These are phyloP conservation scores for Graphium sp. DNA, from an alignment of 2,329 filamentous ascomycete species.

Conservation along the genomic window DNA sequence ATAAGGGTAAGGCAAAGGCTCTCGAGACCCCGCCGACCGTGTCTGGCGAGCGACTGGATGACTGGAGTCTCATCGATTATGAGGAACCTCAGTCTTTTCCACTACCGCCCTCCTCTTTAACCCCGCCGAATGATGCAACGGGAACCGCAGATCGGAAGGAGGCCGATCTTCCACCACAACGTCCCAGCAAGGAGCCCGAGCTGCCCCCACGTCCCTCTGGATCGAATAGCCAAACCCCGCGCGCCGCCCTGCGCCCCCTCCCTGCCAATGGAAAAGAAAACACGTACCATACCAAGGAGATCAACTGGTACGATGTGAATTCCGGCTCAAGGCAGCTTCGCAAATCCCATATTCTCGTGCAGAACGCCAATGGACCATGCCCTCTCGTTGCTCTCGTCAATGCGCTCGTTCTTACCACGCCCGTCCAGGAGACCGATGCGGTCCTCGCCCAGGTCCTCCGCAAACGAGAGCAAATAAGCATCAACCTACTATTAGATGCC, in stretches of 20 bases:
- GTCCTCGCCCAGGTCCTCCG: conserved; percentile 63
- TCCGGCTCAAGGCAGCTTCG: no score
- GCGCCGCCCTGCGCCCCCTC: conserved; percentile 16
- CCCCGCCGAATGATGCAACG: no score
- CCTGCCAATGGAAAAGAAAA: conserved; percentile 16
- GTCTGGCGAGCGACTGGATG: no score
- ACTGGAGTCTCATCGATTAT: no score
- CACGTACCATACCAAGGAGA: conserved; percentile 76
- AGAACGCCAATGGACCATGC: conserved; percentile 90
- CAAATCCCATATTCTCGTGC: conserved; percentile 73
- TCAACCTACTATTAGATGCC: conserved; percentile 72
- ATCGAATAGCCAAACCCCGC: conserved; percentile 7
- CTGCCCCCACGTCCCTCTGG: no score
- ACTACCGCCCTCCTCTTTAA: no score
- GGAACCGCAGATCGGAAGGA: no score
- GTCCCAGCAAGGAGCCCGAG: no score
- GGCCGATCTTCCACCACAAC: no score
- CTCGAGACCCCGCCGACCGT: no score
- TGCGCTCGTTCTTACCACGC: conserved; percentile 70
- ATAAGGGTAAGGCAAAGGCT: no score
- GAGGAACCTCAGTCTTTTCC: no score
- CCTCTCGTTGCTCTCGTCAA: conserved; percentile 88
- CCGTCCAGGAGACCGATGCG: conserved; percentile 41
- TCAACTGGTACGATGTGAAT: conserved; percentile 69
- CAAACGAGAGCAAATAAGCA: conserved; percentile 71